phyloP scores from a whole-genome alignment of 495 filamentous ascomycete species.

The Neurospora hispaniola region DNA sequence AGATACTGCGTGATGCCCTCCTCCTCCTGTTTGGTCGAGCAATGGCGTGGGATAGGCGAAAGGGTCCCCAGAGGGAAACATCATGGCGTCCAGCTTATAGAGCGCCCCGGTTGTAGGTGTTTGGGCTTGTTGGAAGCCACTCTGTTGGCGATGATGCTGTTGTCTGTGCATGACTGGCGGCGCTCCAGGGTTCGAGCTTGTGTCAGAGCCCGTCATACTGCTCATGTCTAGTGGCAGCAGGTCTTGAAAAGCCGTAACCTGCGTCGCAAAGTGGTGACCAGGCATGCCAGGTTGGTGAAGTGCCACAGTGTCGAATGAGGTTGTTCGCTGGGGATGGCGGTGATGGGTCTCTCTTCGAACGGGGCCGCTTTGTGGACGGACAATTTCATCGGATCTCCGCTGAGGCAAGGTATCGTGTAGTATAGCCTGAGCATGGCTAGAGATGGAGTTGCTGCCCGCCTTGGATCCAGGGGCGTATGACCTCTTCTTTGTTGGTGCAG shows the following conservation, averaged over 20 bases:
- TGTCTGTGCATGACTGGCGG: slow-evolving; percentile 11
- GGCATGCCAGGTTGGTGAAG: slow-evolving; percentile 17
- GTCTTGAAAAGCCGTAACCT: slow-evolving; percentile 15
- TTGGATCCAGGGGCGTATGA: slow-evolving; percentile 42
- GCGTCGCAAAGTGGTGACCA: slow-evolving; percentile 15
- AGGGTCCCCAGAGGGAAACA: slow-evolving; percentile 86
- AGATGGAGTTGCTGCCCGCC: slow-evolving; percentile 13
- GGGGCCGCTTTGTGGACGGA: slow-evolving; percentile 26
- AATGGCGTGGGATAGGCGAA: slow-evolving; percentile 85
- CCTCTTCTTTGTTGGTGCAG: slow-evolving; percentile 44
- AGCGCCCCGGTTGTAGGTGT: slow-evolving; percentile 30
- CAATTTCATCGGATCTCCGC: slow-evolving; percentile 40
- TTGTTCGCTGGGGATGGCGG: slow-evolving; percentile 19
- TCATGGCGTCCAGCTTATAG: slow-evolving; percentile 72
- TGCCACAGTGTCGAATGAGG: slow-evolving; percentile 22
- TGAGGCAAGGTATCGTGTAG: slow-evolving; percentile 16
- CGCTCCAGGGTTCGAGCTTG: slow-evolving; percentile 17
- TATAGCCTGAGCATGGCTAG: slow-evolving; percentile 12
- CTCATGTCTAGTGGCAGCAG: slow-evolving; percentile 23
- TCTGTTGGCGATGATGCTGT: slow-evolving; percentile 7
- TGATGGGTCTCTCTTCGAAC: slow-evolving; percentile 9
- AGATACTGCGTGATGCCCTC: slow-evolving; percentile 9
- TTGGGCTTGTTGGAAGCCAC: slow-evolving; percentile 18
- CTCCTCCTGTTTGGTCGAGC: slow-evolving; percentile 36
- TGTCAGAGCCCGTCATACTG: slow-evolving; percentile 5